phyloP scores from a whole-genome alignment of 495 filamentous ascomycete species.

The Patellaria atrata region DNA sequence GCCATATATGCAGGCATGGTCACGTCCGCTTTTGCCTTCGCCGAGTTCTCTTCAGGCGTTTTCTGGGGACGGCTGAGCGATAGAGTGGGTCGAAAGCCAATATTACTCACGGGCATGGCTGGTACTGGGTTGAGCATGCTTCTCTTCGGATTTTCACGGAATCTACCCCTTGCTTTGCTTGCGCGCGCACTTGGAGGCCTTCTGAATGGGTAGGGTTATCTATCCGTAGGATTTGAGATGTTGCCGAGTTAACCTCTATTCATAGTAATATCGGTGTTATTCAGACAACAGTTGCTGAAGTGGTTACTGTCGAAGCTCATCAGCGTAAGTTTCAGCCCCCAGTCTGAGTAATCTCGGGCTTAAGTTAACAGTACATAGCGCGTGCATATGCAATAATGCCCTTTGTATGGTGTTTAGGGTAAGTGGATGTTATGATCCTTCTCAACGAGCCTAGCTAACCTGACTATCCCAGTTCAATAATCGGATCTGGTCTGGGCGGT shows the following conservation, averaged over 20 bases:
- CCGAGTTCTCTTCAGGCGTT: conserved; percentile 79
- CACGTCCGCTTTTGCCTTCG: conserved; percentile 90
- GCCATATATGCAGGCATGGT: conserved; percentile 92
- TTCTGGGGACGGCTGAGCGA: conserved; percentile 92
- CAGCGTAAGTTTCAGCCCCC: conserved; percentile 53
- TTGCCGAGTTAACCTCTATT: conserved; percentile 5
- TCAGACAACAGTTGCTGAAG: conserved; percentile 85
- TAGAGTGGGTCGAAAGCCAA: conserved; percentile 80
- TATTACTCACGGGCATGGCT: conserved; percentile 71
- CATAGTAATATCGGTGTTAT: conserved; percentile 77
- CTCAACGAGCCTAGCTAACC: background rate
- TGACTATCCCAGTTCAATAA: conserved; percentile 42
- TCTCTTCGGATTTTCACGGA: conserved; percentile 82
- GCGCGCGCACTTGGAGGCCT: conserved; percentile 81
- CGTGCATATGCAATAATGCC: conserved; percentile 95
- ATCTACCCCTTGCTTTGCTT: conserved; percentile 66
- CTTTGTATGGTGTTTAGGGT: conserved; percentile 92
- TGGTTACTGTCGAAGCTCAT: conserved; percentile 82
- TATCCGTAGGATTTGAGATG: conserved; percentile 11
- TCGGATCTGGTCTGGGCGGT: conserved; percentile 84
- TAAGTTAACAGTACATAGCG: conserved; percentile 31
- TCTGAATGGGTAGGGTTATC: conserved; percentile 64
- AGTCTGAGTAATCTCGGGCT: background rate
- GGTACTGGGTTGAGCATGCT: conserved; percentile 91
- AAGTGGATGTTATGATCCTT: conserved; percentile 20